Evolutionary conservation across 352 stramenopile species (phyloP).

Genomic region (Globisporangium cylindrosporum): DNA sequence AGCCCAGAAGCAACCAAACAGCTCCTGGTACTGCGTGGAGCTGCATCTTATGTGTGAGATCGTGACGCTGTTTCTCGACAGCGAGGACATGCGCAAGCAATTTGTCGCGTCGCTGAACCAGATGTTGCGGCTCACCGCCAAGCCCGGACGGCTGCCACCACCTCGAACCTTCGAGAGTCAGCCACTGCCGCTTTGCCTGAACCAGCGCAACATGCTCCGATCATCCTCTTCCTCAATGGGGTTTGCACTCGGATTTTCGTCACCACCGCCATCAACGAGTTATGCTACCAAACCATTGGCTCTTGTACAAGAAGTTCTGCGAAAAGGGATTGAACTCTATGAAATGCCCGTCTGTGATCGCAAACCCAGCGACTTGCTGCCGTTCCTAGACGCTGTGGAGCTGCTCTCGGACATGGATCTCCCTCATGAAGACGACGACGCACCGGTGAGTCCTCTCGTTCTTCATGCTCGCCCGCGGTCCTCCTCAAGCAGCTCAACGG

Average conservation of each 20-base stretch:
- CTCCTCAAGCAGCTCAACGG: too few relatives aligned
- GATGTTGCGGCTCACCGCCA: conserved; percentile 16
- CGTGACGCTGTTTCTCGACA: conserved; percentile 61
- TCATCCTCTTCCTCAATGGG: background rate
- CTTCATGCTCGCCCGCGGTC: background rate
- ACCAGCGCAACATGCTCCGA: conserved; percentile 39
- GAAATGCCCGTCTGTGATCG: conserved; percentile 12
- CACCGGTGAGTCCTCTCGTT: background rate
- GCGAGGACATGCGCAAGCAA: conserved; percentile 22
- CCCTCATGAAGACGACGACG: conserved; percentile 10
- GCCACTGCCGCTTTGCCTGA: conserved; percentile 46
- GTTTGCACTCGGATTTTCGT: background rate
- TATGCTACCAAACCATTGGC: background rate
- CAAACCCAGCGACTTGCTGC: conserved; percentile 26
- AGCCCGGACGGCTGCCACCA: conserved; percentile 9
- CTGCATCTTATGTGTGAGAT: conserved; percentile 55
- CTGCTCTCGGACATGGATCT: conserved; percentile 40
- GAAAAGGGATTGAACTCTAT: conserved; percentile 29
- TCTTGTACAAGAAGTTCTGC: conserved; percentile 26
- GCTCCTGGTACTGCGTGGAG: conserved; percentile 53
- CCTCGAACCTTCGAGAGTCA: conserved; percentile 28
- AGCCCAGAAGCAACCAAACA: background rate
- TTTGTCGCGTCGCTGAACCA: conserved; percentile 34
- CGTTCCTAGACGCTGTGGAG: conserved; percentile 54
- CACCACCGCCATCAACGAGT: background rate